Evolutionary conservation across 2,329 filamentous ascomycete species (phyloP).

Genomic region (Pseudogymnoascus sp.): DNA sequence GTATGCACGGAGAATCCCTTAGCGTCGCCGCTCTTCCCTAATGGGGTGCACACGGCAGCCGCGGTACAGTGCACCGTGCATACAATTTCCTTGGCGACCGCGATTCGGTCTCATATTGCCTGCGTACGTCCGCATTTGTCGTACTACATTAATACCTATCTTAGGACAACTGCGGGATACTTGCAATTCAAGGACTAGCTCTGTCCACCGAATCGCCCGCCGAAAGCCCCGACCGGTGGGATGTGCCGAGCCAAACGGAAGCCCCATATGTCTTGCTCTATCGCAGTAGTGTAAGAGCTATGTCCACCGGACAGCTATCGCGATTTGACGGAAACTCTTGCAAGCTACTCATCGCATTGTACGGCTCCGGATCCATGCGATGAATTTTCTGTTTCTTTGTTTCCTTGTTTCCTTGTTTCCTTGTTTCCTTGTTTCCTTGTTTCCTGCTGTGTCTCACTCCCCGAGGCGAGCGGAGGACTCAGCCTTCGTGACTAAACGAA

Average conservation of each 20-base stretch:
- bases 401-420: not conserved
- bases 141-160: not conserved
- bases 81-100: not conserved
- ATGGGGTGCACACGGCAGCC: not conserved
- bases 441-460: not conserved
- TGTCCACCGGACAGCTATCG: not conserved
- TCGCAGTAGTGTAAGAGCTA: not conserved
- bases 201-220: not conserved
- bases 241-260: constrained; percentile 1
- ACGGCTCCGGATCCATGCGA: not conserved
- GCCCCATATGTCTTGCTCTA: not conserved
- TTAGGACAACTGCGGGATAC: not conserved
- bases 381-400: not conserved
- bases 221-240: not conserved
- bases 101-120: not conserved
- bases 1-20: constrained; percentile 4
- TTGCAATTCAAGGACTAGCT: not conserved
- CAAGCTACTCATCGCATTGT: not conserved
- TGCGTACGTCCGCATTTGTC: not conserved
- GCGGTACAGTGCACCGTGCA: not conserved
- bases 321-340: not conserved
- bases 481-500: not conserved
- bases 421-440: not conserved
- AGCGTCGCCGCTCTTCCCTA: not conserved
- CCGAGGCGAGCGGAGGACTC: not conserved